Percentiles rank a stretch among this genome's conserved stretches.
Conservation (phyloP, 2,329 filamentous ascomycete genomes). For the Fusarium euwallaceae region DNA sequence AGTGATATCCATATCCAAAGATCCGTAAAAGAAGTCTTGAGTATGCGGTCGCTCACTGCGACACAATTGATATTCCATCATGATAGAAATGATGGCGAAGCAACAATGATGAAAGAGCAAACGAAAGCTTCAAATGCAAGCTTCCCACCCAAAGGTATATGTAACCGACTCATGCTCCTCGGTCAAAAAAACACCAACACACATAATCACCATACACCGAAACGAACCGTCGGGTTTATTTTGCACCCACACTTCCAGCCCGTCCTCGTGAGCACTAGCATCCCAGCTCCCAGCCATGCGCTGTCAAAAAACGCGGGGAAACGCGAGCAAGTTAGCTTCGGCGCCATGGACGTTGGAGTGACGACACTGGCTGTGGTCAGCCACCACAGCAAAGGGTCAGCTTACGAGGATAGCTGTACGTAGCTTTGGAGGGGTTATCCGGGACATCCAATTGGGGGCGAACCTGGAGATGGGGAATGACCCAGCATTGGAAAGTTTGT, state of each 20-base stretch:
- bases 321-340: constrained; percentile 8
- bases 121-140: background rate
- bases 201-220: background rate
- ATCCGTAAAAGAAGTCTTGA: background rate
- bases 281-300: constrained; percentile 21
- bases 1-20: constrained; percentile 18
- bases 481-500: background rate
- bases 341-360: constrained; percentile 31
- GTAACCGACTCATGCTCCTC: constrained; percentile 5
- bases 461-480: background rate
- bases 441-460: background rate
- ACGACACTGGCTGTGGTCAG: constrained; percentile 31
- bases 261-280: constrained; percentile 31
- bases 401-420: background rate
- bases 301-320: constrained; percentile 37
- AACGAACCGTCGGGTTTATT: constrained; percentile 9
- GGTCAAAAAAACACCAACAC: constrained; percentile 20
- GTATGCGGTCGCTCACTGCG: constrained; percentile 20
- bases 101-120: background rate
- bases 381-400: background rate
- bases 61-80: constrained; percentile 33
- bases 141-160: constrained; percentile 24
- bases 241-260: background rate
- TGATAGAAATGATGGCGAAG: background rate
- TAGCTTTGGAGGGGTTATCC: background rate